phyloP scores from a whole-genome alignment of 345 rosid genomes.

The Nephelium lappaceum region DNA sequence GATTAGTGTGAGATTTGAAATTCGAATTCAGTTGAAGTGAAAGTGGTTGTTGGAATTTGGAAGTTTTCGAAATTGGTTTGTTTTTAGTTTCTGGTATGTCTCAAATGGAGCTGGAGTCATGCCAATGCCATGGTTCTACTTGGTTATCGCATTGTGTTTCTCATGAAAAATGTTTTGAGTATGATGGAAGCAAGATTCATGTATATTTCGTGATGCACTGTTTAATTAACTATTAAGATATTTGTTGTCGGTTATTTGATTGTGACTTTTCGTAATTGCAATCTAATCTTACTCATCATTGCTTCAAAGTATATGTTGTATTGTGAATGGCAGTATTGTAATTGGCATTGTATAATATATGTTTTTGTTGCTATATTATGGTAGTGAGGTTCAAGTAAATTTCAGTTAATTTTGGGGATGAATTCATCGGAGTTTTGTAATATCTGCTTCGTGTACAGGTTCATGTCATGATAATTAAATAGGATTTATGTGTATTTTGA shows the following conservation, averaged over 20 bases:
- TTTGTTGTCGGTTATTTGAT: neutral
- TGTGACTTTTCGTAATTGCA: neutral
- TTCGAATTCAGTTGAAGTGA: neutral
- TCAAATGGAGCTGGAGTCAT: neutral
- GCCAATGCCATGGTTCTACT: neutral
- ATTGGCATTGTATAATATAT: neutral
- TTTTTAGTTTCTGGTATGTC: neutral
- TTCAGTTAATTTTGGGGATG: neutral
- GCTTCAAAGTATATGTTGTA: neutral
- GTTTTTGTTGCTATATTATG: conserved; percentile 1
- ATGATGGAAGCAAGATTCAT: neutral
- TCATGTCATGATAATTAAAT: neutral
- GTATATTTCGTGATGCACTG: neutral
- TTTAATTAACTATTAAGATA: neutral
- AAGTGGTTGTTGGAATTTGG: no score
- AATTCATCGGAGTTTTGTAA: neutral
- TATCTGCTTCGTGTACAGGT: neutral
- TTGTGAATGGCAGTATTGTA: neutral
- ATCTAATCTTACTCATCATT: no score
- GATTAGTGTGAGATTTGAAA: neutral
- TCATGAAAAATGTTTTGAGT: neutral
- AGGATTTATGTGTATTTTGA: neutral
- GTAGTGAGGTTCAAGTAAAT: neutral
- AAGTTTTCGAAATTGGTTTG: no score
- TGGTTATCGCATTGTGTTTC: neutral